Percentiles rank a stretch among this genome's conserved stretches.
phyloP scores from a whole-genome alignment of 2,329 filamentous ascomycete genomes.

The Hymenoscyphus fructigenus region DNA sequence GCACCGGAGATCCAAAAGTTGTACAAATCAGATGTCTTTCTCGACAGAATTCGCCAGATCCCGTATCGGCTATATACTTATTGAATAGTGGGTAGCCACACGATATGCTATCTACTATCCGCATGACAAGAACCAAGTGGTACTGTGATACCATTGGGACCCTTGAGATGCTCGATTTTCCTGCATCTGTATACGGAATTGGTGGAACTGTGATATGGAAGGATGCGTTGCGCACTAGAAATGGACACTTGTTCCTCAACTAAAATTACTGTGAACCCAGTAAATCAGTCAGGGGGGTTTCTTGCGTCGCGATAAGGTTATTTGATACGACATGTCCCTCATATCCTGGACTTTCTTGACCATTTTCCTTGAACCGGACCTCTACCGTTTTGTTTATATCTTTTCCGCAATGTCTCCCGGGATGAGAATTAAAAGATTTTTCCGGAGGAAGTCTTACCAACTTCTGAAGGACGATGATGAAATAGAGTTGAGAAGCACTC shows the following conservation, averaged over 20 bases:
- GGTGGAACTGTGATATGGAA: not conserved
- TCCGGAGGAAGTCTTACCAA: not conserved
- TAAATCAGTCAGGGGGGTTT: not conserved
- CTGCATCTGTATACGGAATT: not conserved
- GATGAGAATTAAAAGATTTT: not conserved
- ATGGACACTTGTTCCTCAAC: not conserved
- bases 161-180: not conserved
- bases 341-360: not conserved
- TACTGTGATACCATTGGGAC: not conserved
- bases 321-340: slow-evolving; percentile 2
- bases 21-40: not conserved
- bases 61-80: not conserved
- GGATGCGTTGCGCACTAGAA: not conserved
- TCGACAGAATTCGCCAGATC: not conserved
- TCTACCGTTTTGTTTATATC: not conserved
- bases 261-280: not conserved
- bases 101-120: not conserved
- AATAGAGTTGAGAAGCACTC: not conserved
- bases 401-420: not conserved
- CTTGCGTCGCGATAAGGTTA: not conserved
- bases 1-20: not conserved
- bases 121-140: not conserved
- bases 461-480: not conserved
- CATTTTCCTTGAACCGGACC: not conserved
- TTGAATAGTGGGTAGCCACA: not conserved